A percentile compares a stretch with the other conserved stretches of the same genome.
phyloP scores from a whole-genome alignment of 176 grass and related monocot genomes.

The Avena eriantha region DNA sequence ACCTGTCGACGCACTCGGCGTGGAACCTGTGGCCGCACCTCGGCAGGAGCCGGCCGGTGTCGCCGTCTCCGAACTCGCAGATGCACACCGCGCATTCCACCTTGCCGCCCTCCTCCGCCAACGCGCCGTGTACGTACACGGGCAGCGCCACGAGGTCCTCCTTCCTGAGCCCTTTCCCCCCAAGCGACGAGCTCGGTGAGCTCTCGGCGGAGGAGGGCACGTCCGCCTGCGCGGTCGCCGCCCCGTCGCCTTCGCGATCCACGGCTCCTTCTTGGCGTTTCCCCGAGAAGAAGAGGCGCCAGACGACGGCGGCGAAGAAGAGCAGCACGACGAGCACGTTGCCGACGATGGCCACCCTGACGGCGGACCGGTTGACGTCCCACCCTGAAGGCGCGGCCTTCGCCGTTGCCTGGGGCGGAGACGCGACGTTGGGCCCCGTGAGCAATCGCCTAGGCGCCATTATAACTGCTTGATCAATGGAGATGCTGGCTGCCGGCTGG shows the following conservation, averaged over 20 bases:
- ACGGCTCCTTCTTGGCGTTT: not conserved
- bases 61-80: slow-evolving; percentile 51
- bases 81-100: slow-evolving; percentile 68
- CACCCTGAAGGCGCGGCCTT: not conserved
- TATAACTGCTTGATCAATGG: not conserved
- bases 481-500: not conserved
- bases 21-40: slow-evolving; percentile 61
- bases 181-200: slow-evolving; percentile 47
- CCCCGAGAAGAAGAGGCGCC: slow-evolving; percentile 53
- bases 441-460: slow-evolving; percentile 39
- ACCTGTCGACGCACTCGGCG: slow-evolving; percentile 60
- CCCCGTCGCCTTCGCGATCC: not conserved
- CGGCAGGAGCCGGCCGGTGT: slow-evolving; percentile 56
- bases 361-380: slow-evolving; percentile 1
- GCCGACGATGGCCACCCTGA: slow-evolving; percentile 42
- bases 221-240: not conserved
- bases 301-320: slow-evolving; percentile 46
- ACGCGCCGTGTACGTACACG: slow-evolving; percentile 52
- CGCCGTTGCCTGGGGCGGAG: not conserved
- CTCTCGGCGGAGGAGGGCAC: slow-evolving; percentile 17
- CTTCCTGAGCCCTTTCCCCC: not conserved
- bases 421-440: not conserved
- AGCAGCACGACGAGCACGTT: slow-evolving; percentile 46
- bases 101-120: slow-evolving; percentile 22
- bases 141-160: slow-evolving; percentile 52